A percentile compares a stretch with the other conserved stretches of the same genome.
Evolutionary conservation across 495 filamentous ascomycete species (phyloP).

Genomic region (Aspergillus mulundensis): DNA sequence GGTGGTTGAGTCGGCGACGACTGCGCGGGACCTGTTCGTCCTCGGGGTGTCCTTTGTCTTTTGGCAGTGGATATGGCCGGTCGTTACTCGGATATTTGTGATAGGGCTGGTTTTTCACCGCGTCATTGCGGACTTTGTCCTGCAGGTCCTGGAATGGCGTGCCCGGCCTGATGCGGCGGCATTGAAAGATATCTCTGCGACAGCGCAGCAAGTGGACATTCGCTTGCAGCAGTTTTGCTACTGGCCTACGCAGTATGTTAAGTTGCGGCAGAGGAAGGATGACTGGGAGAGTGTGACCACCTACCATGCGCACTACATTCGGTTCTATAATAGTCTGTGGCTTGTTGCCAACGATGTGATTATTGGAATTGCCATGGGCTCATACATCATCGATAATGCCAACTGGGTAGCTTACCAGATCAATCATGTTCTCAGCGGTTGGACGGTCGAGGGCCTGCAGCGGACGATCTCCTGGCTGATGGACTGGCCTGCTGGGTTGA

Average conservation of each 20-base stretch:
- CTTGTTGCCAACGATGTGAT: constrained; percentile 98
- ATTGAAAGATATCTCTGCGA: constrained; percentile 92
- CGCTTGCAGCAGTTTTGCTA: constrained; percentile 98
- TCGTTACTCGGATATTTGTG: constrained; percentile 69
- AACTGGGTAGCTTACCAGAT: constrained; percentile 80
- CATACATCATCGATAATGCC: constrained; percentile 95
- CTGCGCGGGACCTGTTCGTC: constrained; percentile 69
- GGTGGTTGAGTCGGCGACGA: constrained; percentile 89
- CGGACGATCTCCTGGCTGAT: constrained; percentile 92
- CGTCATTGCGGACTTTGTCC: constrained; percentile 70
- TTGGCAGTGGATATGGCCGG: constrained; percentile 72
- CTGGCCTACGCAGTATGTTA: constrained; percentile 95
- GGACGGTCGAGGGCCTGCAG: constrained; percentile 86
- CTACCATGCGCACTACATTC: constrained; percentile 96
- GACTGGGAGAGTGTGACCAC: constrained; percentile 96
- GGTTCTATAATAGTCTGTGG: constrained; percentile 98
- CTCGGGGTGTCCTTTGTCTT: constrained; percentile 66
- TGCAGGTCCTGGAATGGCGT: constrained; percentile 85
- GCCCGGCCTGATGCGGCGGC: constrained; percentile 74
- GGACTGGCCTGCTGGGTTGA: constrained; percentile 96
- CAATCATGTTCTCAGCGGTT: constrained; percentile 68
- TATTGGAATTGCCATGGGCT: constrained; percentile 92
- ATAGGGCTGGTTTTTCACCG: constrained; percentile 77
- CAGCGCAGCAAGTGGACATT: constrained; percentile 98
- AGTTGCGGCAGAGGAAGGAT: constrained; percentile 77